Percentiles rank a stretch among this genome's conserved stretches.
phyloP scores from a whole-genome alignment of 352 stramenopile species.

The Pythium chondricola region DNA sequence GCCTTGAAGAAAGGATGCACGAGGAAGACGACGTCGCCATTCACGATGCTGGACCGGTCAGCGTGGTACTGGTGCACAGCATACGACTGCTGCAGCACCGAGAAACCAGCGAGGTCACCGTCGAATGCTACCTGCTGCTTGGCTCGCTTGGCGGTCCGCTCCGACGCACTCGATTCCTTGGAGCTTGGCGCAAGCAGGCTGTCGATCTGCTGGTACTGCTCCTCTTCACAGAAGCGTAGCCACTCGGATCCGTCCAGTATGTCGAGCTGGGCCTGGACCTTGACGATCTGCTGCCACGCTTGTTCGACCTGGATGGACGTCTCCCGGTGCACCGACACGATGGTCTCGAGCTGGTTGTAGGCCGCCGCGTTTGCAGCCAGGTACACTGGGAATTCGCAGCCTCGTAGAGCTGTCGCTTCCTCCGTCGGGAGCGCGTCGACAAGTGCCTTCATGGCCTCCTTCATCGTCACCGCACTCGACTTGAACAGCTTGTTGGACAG shows the following conservation, averaged over 20 bases:
- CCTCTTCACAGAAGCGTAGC: constrained; percentile 65
- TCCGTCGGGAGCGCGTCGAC: constrained; percentile 6
- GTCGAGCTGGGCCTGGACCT: constrained; percentile 37
- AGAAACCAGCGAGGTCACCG: constrained; percentile 36
- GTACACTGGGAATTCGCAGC: constrained; percentile 33
- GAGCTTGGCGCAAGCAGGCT: constrained; percentile 16
- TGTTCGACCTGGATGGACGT: constrained; percentile 22
- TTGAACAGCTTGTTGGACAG: constrained; percentile 40
- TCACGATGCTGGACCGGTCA: constrained; percentile 63
- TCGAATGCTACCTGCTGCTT: constrained; percentile 21
- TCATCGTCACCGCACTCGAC: constrained; percentile 21
- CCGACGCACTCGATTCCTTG: background rate
- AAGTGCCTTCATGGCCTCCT: constrained; percentile 19
- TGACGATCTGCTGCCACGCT: constrained; percentile 33
- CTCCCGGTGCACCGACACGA: constrained; percentile 11
- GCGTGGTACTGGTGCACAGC: constrained; percentile 69
- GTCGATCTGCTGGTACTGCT: constrained; percentile 57
- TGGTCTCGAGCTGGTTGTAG: constrained; percentile 26
- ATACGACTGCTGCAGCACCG: constrained; percentile 80
- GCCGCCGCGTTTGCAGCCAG: constrained; percentile 43
- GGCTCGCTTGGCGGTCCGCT: constrained; percentile 18
- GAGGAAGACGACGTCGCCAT: constrained; percentile 61
- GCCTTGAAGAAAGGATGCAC: constrained; percentile 59
- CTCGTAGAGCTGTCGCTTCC: background rate
- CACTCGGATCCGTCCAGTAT: constrained; percentile 56